These are phyloP conservation scores for Lactifluus echinatus DNA, from an alignment of 768 basidiomycete genomes.

Conservation along the genomic window DNA sequence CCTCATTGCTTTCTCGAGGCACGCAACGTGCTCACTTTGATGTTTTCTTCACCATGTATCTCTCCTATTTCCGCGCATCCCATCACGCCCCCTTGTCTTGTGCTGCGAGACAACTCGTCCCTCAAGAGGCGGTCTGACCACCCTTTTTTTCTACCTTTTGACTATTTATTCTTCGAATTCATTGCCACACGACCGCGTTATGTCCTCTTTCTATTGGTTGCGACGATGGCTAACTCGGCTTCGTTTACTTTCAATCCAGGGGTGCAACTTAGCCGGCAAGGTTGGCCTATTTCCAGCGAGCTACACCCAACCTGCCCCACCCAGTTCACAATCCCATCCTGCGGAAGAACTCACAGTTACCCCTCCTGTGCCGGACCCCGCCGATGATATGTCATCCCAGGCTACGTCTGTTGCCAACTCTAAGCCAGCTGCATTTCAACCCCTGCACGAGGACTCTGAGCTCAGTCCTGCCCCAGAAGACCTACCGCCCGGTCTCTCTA, in stretches of 20 bases:
- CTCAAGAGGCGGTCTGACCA: too few relatives aligned
- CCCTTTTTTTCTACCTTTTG: background rate
- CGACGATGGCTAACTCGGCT: constrained; percentile 4
- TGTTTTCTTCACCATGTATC: background rate
- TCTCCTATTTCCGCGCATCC: background rate
- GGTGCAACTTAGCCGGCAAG: constrained; percentile 72
- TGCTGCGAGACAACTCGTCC: background rate
- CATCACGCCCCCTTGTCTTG: background rate
- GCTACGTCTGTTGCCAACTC: background rate
- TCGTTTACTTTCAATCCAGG: constrained; percentile 33
- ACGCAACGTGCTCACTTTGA: background rate
- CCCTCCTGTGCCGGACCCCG: background rate
- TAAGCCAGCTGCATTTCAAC: constrained; percentile 29
- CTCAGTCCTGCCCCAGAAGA: constrained; percentile 19
- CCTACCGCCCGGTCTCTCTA: background rate
- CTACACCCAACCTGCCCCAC: constrained; percentile 48
- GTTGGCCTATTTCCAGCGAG: constrained; percentile 87
- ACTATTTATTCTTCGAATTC: background rate
- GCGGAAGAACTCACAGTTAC: constrained; percentile 8
- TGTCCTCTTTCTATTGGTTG: constrained; percentile 18
- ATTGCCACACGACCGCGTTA: background rate
- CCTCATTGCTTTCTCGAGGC: constrained; percentile 8
- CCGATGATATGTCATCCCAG: background rate
- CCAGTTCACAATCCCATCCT: constrained; percentile 12
- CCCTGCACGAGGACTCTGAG: constrained; percentile 35